Evolutionary conservation across 768 basidiomycete species (phyloP), one percentile per base, ranked within the genome.

Genomic region (Podaxis sp.): DNA sequence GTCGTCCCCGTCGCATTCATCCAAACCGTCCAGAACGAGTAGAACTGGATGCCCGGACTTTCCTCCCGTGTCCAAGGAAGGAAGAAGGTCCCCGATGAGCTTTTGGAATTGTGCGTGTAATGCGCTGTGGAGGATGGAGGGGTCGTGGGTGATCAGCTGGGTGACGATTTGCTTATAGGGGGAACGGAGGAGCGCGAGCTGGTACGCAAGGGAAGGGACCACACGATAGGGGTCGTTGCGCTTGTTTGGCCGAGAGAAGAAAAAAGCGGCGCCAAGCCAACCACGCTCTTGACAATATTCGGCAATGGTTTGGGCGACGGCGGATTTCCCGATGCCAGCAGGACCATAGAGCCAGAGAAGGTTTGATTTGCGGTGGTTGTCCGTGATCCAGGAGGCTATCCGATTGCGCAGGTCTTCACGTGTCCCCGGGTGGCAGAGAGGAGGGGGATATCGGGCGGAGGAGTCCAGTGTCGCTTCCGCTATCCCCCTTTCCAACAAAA

Each of bases 251-350:
- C 49, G 49, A 22, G 52, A 44, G 28, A 52, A 62, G 19, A 62
- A 62, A 26, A 62, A 62, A 22, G 52, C 55, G 4, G 52, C 61
- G 17, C 61, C 61, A 5, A 62, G 39, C 8, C 53, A 33, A 1
- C 61, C 11, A 4, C 24, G 24, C 1, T 26, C 13, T 8, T 26
- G 5, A 26, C 28, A 54, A 12, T 56, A 44, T 15, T 26, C 30
- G 33, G 38, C 53, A 40, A 62, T n/a, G 3, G 61, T 62, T 53
- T 55, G 39, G 3, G 61, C 38, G 8, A 62, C 52, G 5, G 61
- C 53, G 2, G 61, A 54, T 42, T 54, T 62, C 19, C 61, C 61
- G 2, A 54, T 38, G 6, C 61, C 53, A 8, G 61, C 61, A 15
- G 55, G 53, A 7, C 61, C 61, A 51, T 51, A 26, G 7, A 51